Conservation (phyloP, 2,329 filamentous ascomycete species). For the Clonostachys chloroleuca region DNA sequence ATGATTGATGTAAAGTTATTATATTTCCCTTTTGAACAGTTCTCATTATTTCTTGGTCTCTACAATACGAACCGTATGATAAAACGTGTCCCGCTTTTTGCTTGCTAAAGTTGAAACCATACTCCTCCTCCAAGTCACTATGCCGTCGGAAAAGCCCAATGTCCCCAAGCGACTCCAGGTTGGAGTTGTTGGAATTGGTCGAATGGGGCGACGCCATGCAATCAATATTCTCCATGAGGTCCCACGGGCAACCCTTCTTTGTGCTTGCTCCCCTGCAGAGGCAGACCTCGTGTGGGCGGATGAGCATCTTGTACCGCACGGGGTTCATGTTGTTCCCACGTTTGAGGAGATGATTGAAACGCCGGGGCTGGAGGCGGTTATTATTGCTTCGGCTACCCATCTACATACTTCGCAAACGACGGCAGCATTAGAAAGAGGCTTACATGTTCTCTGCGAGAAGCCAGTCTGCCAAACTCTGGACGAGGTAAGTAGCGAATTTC, state of each 20-base stretch:
- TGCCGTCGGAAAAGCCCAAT: too few species aligned
- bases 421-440: slow-evolving; percentile 45
- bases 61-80: too few species aligned
- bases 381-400: slow-evolving; percentile 36
- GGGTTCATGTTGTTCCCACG: slow-evolving; percentile 40
- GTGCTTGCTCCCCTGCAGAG: slow-evolving; percentile 35
- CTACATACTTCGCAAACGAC: slow-evolving; percentile 54
- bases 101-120: too few species aligned
- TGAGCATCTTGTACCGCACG: slow-evolving; percentile 26
- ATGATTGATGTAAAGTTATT: too few species aligned
- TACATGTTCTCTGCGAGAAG: slow-evolving; percentile 58
- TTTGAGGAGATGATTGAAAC: slow-evolving; percentile 39
- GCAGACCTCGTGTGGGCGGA: background rate
- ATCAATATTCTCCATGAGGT: background rate
- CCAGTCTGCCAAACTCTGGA: slow-evolving; percentile 54
- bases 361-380: slow-evolving; percentile 36
- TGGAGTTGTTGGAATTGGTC: slow-evolving; percentile 42
- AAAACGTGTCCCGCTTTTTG: too few species aligned
- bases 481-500: slow-evolving; percentile 36
- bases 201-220: slow-evolving; percentile 29
- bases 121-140: too few species aligned
- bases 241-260: slow-evolving; percentile 34
- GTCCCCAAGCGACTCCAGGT: slow-evolving; percentile 9
- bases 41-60: too few species aligned
- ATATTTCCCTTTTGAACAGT: too few species aligned